Evolutionary conservation across 2,329 filamentous ascomycete genomes (phyloP).

Genomic region (Aphanoascus verrucosus): DNA sequence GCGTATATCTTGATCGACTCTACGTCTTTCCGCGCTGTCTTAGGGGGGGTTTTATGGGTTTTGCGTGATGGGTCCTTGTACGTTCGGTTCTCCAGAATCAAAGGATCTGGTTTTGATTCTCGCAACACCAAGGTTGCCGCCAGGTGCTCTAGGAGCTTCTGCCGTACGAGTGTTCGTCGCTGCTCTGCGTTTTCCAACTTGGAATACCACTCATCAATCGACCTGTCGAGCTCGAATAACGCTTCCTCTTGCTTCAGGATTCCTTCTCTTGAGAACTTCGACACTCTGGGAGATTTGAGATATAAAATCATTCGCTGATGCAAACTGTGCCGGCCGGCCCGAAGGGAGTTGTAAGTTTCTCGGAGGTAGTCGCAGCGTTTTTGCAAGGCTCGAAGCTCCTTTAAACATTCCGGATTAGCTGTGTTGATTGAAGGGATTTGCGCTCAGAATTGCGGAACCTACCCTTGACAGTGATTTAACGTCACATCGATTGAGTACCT

Average conservation of each 20-base stretch:
- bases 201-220: slow-evolving; percentile 68
- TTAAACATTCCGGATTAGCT: slow-evolving; percentile 6
- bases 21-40: slow-evolving; percentile 33
- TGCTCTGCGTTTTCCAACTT: slow-evolving; percentile 77
- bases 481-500: slow-evolving; percentile 21
- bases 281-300: slow-evolving; percentile 57
- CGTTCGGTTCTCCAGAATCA: slow-evolving; percentile 29
- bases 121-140: slow-evolving; percentile 55
- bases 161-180: slow-evolving; percentile 59
- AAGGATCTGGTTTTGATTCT: slow-evolving; percentile 48
- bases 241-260: slow-evolving; percentile 73
- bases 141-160: slow-evolving; percentile 72
- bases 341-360: slow-evolving; percentile 63
- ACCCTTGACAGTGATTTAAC: slow-evolving; percentile 21
- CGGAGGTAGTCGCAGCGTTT: slow-evolving; percentile 68
- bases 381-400: slow-evolving; percentile 67
- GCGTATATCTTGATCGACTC: slow-evolving; percentile 61
- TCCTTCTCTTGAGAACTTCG: slow-evolving; percentile 62
- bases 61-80: neutral
- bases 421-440: neutral
- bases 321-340: slow-evolving; percentile 64
- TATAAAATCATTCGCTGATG: slow-evolving; percentile 69
- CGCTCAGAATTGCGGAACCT: slow-evolving; percentile 9
- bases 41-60: neutral
- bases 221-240: slow-evolving; percentile 61